Conservation (phyloP, 805 yeast species). For the Monosporozyma unispora region DNA sequence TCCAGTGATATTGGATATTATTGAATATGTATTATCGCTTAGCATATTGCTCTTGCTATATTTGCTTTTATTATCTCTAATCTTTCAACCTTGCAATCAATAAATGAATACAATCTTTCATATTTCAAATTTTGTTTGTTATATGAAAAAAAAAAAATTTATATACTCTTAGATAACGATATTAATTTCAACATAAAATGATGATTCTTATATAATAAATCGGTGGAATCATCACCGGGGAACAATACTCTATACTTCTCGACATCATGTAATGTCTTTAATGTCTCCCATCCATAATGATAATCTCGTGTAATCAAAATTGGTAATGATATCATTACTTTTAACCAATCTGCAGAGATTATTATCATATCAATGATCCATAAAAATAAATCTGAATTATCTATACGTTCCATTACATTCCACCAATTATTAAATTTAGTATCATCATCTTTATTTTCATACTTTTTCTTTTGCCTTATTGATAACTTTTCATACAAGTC, state of each 20-base stretch:
- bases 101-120: no score
- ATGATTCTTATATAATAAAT: not conserved
- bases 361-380: conserved; percentile 28
- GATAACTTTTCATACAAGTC: not conserved
- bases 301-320: conserved; percentile 38
- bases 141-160: no score
- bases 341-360: conserved; percentile 25
- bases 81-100: no score
- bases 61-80: no score
- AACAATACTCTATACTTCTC: conserved; percentile 15
- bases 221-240: conserved; percentile 12
- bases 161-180: not conserved
- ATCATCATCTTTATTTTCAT: not conserved
- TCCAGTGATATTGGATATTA: conserved; percentile 33
- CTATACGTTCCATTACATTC: conserved; percentile 23
- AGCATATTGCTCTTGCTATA: not conserved
- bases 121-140: no score
- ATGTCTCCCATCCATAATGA: conserved; percentile 40
- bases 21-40: conserved; percentile 13
- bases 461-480: not conserved
- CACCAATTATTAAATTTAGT: conserved; percentile 26
- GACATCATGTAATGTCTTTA: conserved; percentile 22
- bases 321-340: conserved; percentile 32
- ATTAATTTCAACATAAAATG: not conserved
- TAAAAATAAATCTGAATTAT: conserved; percentile 22